Base-by-base conservation (phyloP, 2,329 filamentous ascomycete genomes). In the Xylaria hypoxylon region DNA sequence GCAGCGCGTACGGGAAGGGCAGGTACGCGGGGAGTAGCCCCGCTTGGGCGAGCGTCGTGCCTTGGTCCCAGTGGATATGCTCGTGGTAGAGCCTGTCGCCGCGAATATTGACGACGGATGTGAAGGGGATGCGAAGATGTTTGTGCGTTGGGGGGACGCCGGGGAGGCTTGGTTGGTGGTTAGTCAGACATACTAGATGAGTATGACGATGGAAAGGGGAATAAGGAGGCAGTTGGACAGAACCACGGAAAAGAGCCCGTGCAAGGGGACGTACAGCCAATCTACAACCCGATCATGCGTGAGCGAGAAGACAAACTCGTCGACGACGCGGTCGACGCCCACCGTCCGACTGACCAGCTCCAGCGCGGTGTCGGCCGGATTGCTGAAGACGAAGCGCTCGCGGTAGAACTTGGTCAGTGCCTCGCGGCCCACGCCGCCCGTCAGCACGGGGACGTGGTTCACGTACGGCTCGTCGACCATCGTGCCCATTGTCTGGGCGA, bases 401-500 rank as follows among this genome's bases (percentile, higher is more conserved):
- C 84, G 83, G 77, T 94, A 94, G 73, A 94, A 95, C 5, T 82
- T 79, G 0, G 89, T 87, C 8, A 94, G 80, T 1, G 80, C 79
- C 1, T 81, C 79, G 19, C 91, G 85, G 0, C 92, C 92, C 38
- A 93, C 84, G 0, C 92, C 92, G 1, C 92, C 92, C 0, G 89
- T 90, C 4, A 71, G 38, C 0, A 90, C 93, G 0, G 91, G 89
- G 1, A 93, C 83, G 74, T 94, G 90, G 74, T 94, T 94, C 1
- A 94, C 91, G 73, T 94, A 93, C 1, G 91, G 92, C 76, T 93
- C 88, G 53, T 89, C 83, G 1, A 93, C 90, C 91, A 94, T 94
- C 0, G 91, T 94, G n/a, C 83, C 84, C 91, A 94, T 94, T 0
- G 91, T 94, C 69, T 88, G 86, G 68, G 88, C 87, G 0, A 93